A percentile compares a stretch with the other conserved stretches of the same genome.
Conservation (phyloP, 495 filamentous ascomycete species). For the Penicillium roqueforti region DNA sequence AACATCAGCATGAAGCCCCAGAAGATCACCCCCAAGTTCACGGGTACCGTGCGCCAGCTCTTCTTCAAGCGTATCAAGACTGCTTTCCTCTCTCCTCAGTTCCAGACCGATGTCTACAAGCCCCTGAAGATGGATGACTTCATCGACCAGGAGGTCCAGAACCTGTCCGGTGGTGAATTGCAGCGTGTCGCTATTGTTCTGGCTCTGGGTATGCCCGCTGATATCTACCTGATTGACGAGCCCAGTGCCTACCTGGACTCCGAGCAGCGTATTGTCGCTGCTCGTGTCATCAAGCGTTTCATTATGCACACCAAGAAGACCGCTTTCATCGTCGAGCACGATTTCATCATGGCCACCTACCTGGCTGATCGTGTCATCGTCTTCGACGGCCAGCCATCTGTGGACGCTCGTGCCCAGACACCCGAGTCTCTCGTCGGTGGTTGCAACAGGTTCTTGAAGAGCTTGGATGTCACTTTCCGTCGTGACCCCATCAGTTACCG, state of each 20-base stretch:
- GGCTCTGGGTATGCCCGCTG: slow-evolving; percentile 89
- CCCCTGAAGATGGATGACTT: slow-evolving; percentile 96
- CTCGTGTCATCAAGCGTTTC: slow-evolving; percentile 97
- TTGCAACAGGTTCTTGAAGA: slow-evolving; percentile 95
- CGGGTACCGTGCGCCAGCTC: slow-evolving; percentile 88
- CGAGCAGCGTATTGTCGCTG: slow-evolving; percentile 96
- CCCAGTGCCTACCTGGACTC: slow-evolving; percentile 94
- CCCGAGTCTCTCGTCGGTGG: slow-evolving; percentile 92
- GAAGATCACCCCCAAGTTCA: slow-evolving; percentile 97
- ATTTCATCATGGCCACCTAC: slow-evolving; percentile 99
- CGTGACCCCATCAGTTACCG: slow-evolving; percentile 94
- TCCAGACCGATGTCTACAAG: slow-evolving; percentile 99
- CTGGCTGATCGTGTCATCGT: slow-evolving; percentile 97
- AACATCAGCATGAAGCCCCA: slow-evolving; percentile 99
- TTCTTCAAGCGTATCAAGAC: slow-evolving; percentile 98
- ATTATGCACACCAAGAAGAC: slow-evolving; percentile 99
- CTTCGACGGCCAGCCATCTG: slow-evolving; percentile 88
- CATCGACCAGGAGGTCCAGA: slow-evolving; percentile 98
- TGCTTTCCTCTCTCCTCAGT: slow-evolving; percentile 91
- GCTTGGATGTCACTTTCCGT: slow-evolving; percentile 94
- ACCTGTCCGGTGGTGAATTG: slow-evolving; percentile 97
- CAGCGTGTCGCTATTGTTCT: slow-evolving; percentile 97
- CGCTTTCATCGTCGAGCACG: slow-evolving; percentile 98
- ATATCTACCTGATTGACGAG: slow-evolving; percentile 98
- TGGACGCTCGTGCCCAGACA: slow-evolving; percentile 79